Evolutionary conservation across 2,329 filamentous ascomycete genomes (phyloP).

Genomic region (Trichocomaceae sp.): DNA sequence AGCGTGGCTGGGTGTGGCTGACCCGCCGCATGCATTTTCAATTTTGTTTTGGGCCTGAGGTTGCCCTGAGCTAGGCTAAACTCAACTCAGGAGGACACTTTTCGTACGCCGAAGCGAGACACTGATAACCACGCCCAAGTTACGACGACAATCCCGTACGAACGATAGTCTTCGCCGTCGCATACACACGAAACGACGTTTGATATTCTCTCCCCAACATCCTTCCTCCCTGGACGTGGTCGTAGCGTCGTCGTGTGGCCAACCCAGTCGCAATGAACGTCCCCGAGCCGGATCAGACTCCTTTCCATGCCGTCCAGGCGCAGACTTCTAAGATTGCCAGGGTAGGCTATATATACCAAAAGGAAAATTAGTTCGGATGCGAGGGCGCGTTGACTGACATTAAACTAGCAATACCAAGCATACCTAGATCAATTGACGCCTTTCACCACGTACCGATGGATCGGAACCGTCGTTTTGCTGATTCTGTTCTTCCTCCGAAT

Average conservation of each 20-base stretch:
- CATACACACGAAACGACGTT: neutral
- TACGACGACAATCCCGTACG: neutral
- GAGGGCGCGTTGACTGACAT: neutral
- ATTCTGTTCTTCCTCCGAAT: constrained; percentile 82
- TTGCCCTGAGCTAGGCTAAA: neutral
- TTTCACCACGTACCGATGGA: constrained; percentile 82
- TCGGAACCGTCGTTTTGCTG: constrained; percentile 69
- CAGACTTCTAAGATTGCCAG: constrained; percentile 57
- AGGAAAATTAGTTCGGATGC: neutral
- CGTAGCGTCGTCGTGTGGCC: neutral
- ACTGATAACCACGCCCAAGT: neutral
- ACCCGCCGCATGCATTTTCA: neutral
- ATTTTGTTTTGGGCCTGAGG: neutral
- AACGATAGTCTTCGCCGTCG: neutral
- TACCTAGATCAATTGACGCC: constrained; percentile 92
- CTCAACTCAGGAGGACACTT: neutral
- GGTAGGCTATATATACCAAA: constrained; percentile 24
- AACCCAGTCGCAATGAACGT: constrained; percentile 63
- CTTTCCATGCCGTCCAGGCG: constrained; percentile 81
- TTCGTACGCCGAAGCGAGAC: neutral
- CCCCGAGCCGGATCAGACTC: constrained; percentile 79
- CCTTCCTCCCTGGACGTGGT: constrained; percentile 2
- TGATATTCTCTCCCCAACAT: neutral
- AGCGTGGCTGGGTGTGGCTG: neutral
- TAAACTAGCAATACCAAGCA: constrained; percentile 75